Base-by-base conservation (phyloP, 345 rosid species). In the Bruguiera parviflora region DNA sequence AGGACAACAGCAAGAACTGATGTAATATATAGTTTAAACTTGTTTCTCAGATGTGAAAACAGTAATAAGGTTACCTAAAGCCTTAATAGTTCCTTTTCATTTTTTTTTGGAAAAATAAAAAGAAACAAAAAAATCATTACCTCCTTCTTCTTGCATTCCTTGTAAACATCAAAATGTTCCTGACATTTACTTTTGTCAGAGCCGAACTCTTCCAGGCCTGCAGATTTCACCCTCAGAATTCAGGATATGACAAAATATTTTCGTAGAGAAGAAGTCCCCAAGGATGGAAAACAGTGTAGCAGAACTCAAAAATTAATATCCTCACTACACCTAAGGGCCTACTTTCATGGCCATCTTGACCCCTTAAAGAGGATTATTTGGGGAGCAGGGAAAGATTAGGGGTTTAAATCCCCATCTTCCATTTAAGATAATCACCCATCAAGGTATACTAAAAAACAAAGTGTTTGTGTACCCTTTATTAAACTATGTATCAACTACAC, bases 131-230 rank as follows among this genome's bases (percentile, higher is more conserved):
- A 32, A 51, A 25, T 63, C 16, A 65, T 16, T 77, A 89, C 97
- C 97, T 89, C 97, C 67, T 85, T 94, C 82, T 91, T 95, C 84
- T 95, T 89, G 88, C 99, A 92, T 84, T 92, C 99, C 81, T 87
- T 89, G 82, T 95, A 95, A 68, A 88, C 86, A 73, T 87, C 91
- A 79, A 95, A 94, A 76, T 91, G 96, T 72, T 86, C 87, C 75
- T 89, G 98, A 77, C 98, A 91, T 84, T 86, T 94, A 76, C 90
- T 87, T 90, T 86, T 95, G 79, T 89, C 96, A 19, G 93, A 70
- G 68, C 85, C 78, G 78, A 82, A 92, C 80, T 90, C 85, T 81
- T 95, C 99, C 68, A 92, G 86, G 81, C 96, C 96, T 94, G 87
- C 73, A 73, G 67, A 62, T 31, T 28, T 24, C 46, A 27, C 15